Base-by-base conservation (phyloP, 768 basidiomycete species). In the Mycena capillaripes region DNA sequence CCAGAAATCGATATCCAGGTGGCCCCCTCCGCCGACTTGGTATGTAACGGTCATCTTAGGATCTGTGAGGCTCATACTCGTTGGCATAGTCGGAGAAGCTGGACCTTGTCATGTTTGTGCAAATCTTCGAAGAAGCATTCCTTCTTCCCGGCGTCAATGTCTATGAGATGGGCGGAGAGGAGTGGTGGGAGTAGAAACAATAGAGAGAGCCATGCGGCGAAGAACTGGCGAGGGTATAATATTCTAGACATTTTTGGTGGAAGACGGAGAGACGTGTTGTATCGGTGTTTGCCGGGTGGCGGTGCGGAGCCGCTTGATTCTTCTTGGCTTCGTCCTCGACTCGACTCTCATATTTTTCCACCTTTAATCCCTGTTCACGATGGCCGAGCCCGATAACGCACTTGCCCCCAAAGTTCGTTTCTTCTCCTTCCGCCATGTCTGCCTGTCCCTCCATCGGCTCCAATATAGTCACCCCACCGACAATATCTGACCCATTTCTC, bases 41-140 rank as follows among this genome's bases (percentile, higher is more conserved):
- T 99, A 99, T 44, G 97, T 98, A 59, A 99, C 95, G 29, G 97
- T 97, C 98, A 99, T 99, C 97, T 98, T 77, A 38, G 63, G 16
- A 36, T 23, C 66, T 46, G 74, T 75, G 27, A 62, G 65, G 34
- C 53, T 57, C 63, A 11, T 56, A 25, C 19, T 27, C 19, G 58
- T 21, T 29, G 71, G 23, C 50, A 34, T 40, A 8, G 53, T 46
- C 29, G 27, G 25, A 23, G 63, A 42, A 38, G 75, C 44, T 77
- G 67, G 72, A 94, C 95, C 88, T 97, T 95, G 91, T 97, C 96
- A 80, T 96, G 91, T 73, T 89, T 85, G 78, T 97, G 95, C 14
- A 97, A 88, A 84, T 97, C 96, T 82, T 98, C 97, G 80, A 98
- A 97, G 87, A 96, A 98, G 83, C 96, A 98, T 79, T 97, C 96